Evolutionary conservation across 441 rosid species (phyloP).

Genomic region (Monsonia emarginata): DNA sequence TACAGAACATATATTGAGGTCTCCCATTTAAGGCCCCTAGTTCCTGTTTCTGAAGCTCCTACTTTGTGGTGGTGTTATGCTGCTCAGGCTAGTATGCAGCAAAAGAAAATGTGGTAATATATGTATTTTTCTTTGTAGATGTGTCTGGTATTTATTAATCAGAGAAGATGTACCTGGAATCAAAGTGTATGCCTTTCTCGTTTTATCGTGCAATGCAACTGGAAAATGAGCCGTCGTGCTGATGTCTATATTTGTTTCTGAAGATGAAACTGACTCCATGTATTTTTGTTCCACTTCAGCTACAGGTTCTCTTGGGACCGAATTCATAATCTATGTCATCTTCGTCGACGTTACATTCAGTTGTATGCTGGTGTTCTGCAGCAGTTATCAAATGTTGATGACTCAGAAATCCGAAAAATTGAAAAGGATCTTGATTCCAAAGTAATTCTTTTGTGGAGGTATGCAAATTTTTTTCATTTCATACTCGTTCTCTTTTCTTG

Average conservation of each 20-base stretch:
- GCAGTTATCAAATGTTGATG: conserved; percentile 42
- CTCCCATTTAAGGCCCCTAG: conserved; percentile 79
- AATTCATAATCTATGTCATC: conserved; percentile 63
- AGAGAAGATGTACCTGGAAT: not conserved
- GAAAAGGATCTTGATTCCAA: conserved; percentile 88
- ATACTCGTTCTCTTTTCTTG: not conserved
- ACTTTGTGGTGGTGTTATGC: conserved; percentile 89
- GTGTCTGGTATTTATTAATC: not conserved
- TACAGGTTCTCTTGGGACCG: conserved; percentile 85
- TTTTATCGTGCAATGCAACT: not conserved
- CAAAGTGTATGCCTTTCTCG: not conserved
- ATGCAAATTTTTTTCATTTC: conserved; percentile 13
- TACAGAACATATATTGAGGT: conserved; percentile 71
- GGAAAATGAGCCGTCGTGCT: not conserved
- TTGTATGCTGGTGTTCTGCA: conserved; percentile 73
- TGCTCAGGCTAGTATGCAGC: conserved; percentile 74
- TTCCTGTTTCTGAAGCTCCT: conserved; percentile 56
- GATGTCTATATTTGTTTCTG: not conserved
- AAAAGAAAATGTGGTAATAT: conserved; percentile 69
- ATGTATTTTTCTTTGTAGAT: not conserved
- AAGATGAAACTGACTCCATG: conserved; percentile 20
- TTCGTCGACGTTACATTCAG: conserved; percentile 78
- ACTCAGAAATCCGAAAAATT: conserved; percentile 68
- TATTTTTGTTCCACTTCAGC: conserved; percentile 34
- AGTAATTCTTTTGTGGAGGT: conserved; percentile 98